Evolutionary conservation across 768 basidiomycete species (phyloP).

Genomic region (Leccinum uliginosum): DNA sequence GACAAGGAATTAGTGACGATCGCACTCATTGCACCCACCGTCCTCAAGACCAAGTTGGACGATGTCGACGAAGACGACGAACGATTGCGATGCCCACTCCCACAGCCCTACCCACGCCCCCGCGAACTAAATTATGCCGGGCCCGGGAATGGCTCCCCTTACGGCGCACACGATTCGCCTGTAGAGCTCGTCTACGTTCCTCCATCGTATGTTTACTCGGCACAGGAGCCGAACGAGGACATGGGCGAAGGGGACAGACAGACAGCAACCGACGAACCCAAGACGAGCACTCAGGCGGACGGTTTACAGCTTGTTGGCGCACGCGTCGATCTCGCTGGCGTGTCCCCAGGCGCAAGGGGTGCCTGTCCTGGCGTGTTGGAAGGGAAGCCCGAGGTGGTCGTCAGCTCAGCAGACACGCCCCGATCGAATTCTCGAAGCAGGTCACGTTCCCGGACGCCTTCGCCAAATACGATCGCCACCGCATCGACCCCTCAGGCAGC

Average conservation of each 20-base stretch:
- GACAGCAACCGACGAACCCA: background rate
- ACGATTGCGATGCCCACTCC: constrained; percentile 3
- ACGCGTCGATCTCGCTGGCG: constrained; percentile 13
- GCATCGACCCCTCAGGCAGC: constrained; percentile 7
- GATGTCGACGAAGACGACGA: constrained; percentile 44
- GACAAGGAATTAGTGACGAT: constrained; percentile 62
- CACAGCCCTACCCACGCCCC: constrained; percentile 7
- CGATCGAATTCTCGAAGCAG: constrained; percentile 35
- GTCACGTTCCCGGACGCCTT: constrained; percentile 44
- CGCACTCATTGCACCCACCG: constrained; percentile 72
- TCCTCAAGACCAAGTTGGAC: constrained; percentile 73
- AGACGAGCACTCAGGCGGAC: constrained; percentile 6
- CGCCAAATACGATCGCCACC: constrained; percentile 28
- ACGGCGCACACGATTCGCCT: constrained; percentile 40
- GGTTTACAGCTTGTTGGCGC: constrained; percentile 17
- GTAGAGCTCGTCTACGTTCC: constrained; percentile 76
- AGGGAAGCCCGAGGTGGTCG: constrained; percentile 28
- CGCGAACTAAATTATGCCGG: constrained; percentile 5
- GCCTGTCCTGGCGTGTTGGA: constrained; percentile 12
- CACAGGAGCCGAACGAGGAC: constrained; percentile 16
- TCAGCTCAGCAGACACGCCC: constrained; percentile 33
- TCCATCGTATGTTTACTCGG: constrained; percentile 30
- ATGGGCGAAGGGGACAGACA: constrained; percentile 18
- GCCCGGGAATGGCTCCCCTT: constrained; percentile 10
- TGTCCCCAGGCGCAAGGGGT: constrained; percentile 12